A percentile compares a stretch with the other conserved stretches of the same genome.
Evolutionary conservation across 345 rosid genomes (phyloP).

Genomic region (thale cress (Arabidopsis thaliana)): DNA sequence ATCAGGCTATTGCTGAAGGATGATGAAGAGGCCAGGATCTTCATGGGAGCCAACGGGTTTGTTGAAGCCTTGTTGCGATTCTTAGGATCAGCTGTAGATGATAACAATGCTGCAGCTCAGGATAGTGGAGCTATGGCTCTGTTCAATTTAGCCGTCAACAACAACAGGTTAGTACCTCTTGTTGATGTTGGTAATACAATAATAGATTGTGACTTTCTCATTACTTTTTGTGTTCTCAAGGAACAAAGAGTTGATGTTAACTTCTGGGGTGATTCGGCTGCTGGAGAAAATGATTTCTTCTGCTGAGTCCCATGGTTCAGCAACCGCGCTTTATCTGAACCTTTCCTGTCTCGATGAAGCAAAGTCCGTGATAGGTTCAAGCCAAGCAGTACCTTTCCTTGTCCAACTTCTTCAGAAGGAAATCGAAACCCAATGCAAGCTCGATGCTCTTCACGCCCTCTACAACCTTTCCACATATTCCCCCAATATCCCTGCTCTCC

Average conservation of each 20-base stretch:
- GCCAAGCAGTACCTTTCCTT: conserved; percentile 80
- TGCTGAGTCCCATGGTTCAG: conserved; percentile 59
- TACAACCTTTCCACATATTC: conserved; percentile 75
- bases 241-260: conserved; percentile 87
- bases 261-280: conserved; percentile 64
- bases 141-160: conserved; percentile 94
- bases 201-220: conserved; percentile 14
- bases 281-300: conserved; percentile 79
- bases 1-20: conserved; percentile 78
- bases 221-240: conserved; percentile 47
- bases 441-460: conserved; percentile 93
- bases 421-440: conserved; percentile 73
- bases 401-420: conserved; percentile 62
- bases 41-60: conserved; percentile 89
- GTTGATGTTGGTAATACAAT: conserved; percentile 11
- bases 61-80: conserved; percentile 74
- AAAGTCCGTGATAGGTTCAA: conserved; percentile 78
- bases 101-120: conserved; percentile 56
- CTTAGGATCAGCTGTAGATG: conserved; percentile 63
- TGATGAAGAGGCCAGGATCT: conserved; percentile 89
- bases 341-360: conserved; percentile 84
- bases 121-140: conserved; percentile 93
- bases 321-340: conserved; percentile 90
- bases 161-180: conserved; percentile 72
- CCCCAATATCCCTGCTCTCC: conserved; percentile 66